Evolutionary conservation across 805 yeast genomes (phyloP), one percentile per base, ranked within the genome.

Genomic region (Torulaspora franciscae): DNA sequence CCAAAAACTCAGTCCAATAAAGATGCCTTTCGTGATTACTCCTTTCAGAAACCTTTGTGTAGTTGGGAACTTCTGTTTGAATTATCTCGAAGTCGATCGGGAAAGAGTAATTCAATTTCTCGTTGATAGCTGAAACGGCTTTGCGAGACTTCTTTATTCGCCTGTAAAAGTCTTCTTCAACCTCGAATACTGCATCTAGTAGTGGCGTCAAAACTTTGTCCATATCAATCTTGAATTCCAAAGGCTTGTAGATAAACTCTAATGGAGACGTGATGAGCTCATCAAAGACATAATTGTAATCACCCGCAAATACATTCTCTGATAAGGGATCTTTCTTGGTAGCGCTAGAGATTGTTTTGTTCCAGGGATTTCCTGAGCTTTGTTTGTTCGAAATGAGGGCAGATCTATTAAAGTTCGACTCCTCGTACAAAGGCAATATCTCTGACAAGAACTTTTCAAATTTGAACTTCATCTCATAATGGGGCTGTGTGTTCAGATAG

Each of bases 341-440:
- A 9, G 52, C 36, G 24, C 52, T 48, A 7, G 54, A 46, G 7
- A 36, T 40, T 4, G 43, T 40, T 29, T 42, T 50, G 33, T 56
- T 51, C 60, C 61, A 57, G 5, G 52, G 41, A 23, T 49, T 52
- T 1, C 52, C 59, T 2, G 61, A 46, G 6, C 47, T 43, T 28
- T 52, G 55, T 26, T n/a, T 42, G 23, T 30, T 40, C 7, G 58
- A 51, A 25, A 57, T 38, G 8, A 51, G 35, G 1, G 56, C 54
- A 13, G 62, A 58, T 47, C 64, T 52, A 40, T 60, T 60, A 26
- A 55, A 58, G 27, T 60, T 60, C 3, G 62, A 58, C 44, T 60
- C 65, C 28, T 60, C 65, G 39, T 47, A 27, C 2, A 59, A 37
- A 6, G 64, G 61, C 33, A 60, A 46, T 28, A 60, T 39, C 34